Evolutionary conservation across 352 stramenopile genomes (phyloP).

Genomic region (Thalassiosira oceanica): DNA sequence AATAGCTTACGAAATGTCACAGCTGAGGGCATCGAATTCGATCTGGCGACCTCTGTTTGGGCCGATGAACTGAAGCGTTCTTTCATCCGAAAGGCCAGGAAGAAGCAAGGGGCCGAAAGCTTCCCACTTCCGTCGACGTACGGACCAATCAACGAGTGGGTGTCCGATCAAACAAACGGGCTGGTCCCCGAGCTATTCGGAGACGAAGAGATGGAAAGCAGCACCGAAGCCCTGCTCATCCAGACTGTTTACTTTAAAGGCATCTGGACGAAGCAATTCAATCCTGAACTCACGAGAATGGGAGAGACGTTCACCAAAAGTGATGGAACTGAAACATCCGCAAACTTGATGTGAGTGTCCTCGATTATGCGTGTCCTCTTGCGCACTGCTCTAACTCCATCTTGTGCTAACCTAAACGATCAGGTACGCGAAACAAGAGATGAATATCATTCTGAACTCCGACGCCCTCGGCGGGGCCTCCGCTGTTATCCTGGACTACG

Average conservation of each 20-base stretch:
- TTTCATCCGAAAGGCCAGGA: slow-evolving; percentile 9
- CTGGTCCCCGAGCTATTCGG: slow-evolving; percentile 34
- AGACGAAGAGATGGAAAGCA: slow-evolving; percentile 8
- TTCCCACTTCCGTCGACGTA: slow-evolving; percentile 22
- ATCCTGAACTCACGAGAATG: slow-evolving; percentile 11
- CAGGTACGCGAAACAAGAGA: slow-evolving; percentile 11
- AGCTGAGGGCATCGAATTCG: slow-evolving; percentile 20
- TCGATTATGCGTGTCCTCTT: too few relatives aligned
- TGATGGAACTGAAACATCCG: not conserved
- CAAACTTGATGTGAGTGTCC: slow-evolving; percentile 31
- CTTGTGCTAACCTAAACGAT: too few relatives aligned
- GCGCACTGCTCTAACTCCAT: too few relatives aligned
- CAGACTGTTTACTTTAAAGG: slow-evolving; percentile 47
- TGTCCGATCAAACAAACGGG: slow-evolving; percentile 25
- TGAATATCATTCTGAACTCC: slow-evolving; percentile 7
- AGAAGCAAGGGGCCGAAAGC: slow-evolving; percentile 9
- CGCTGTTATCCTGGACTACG: slow-evolving; percentile 39
- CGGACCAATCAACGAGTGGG: slow-evolving; percentile 31
- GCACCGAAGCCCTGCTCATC: slow-evolving; percentile 28
- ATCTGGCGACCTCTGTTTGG: slow-evolving; percentile 30
- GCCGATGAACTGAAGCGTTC: slow-evolving; percentile 14
- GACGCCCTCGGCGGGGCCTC: slow-evolving; percentile 8
- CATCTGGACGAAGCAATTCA: slow-evolving; percentile 34
- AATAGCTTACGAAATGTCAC: too few relatives aligned
- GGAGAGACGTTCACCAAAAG: slow-evolving; percentile 7